Evolutionary conservation across 768 basidiomycete species (phyloP), one percentile per base, ranked within the genome.

Genomic region (Trametes cinnabarina): DNA sequence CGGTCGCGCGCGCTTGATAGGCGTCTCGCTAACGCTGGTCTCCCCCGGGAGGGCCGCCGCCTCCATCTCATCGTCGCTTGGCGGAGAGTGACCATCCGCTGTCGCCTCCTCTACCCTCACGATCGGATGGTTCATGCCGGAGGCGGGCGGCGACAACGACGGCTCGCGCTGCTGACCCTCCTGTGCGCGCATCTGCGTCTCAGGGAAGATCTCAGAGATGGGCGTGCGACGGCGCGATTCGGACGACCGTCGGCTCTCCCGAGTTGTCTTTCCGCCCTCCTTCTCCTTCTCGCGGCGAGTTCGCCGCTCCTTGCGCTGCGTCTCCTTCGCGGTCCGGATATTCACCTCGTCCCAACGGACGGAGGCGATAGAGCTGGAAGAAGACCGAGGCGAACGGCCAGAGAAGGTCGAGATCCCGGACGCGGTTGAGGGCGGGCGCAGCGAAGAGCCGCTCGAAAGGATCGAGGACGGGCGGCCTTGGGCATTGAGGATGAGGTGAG

Each of bases 201-300:
- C 79, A 0, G 84, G 82, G 72, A 90, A 90, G 40, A 92, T 75
- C 30, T 84, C 81, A 10, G 74, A 72, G 28, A 90, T 65, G 0
- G 83, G 75, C 8, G 79, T 82, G 58, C 86, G 73, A 64, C 74
- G 77, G 62, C 82, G 74, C 20, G 77, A 81, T 60, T 87, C 87
- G 7, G 73, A 73, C 4, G 72, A 76, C 40, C 75, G 71, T 48
- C 76, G 74, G 55, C 79, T 82, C 66, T 79, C 80, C 19, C 49
- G 42, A 28, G 73, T 75, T 10, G 73, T 61, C 64, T 61, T 65
- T 61, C 64, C 65, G 35, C 51, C 39, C 48, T 50, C 62, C 19
- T 63, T 47, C 32, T 52, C 59, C 51, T 65, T 61, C 60, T 73
- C 74, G 62, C 77, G 76, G 15, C 68, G 65, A 61, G 61, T 53